Evolutionary conservation across 169 alveolate genomes (phyloP), one percentile per base, ranked within the genome.

Genomic region (Cryptosporidium viatorum): DNA sequence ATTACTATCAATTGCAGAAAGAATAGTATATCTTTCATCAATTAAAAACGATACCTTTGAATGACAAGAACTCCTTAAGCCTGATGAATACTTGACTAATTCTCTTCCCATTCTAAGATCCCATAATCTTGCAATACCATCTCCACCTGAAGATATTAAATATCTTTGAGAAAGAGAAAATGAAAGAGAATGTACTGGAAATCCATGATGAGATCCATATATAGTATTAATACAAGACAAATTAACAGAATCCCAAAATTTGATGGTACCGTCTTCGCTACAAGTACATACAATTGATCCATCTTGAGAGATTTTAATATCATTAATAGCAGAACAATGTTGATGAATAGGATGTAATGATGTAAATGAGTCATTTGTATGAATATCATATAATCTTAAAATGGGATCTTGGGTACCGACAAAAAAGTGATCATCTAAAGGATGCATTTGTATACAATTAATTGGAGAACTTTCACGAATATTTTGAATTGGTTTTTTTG

Each of bases 241-340:
- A 65, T 80, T 80, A 9, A 80, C 89, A 29, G 89, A 80, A 41
- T 80, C 89, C 89, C 89, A 80, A 10, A 80, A 37, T 39, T 80
- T 80, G 26, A 80, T 80, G 21, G 89, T 43, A 31, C 89, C 89
- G 12, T 80, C 89, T 9, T 80, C 80, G n/a, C 89, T 80, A 18
- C 89, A 62, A 18, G 89, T 62, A 65, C 55, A 41, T 23, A 48
- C 52, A 41, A 80, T 80, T 10, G 89, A 59, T 10, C 89, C 89
- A 31, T 80, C 89, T 10, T 80, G 73, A 9, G 80, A 62, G 39
- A 80, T 41, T 21, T 31, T 21, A 26, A 80, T 80, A 26, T 43
- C 62, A 8, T 23, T 80, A 21, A 80, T 43, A 14, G 55, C 21
- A 3, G 80, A 60, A 41, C 69, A 41, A 39, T 80, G 89, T 48